These are phyloP conservation scores for Theobroma grandiflorum DNA, from an alignment of 441 rosid genomes.

Conservation along the genomic window DNA sequence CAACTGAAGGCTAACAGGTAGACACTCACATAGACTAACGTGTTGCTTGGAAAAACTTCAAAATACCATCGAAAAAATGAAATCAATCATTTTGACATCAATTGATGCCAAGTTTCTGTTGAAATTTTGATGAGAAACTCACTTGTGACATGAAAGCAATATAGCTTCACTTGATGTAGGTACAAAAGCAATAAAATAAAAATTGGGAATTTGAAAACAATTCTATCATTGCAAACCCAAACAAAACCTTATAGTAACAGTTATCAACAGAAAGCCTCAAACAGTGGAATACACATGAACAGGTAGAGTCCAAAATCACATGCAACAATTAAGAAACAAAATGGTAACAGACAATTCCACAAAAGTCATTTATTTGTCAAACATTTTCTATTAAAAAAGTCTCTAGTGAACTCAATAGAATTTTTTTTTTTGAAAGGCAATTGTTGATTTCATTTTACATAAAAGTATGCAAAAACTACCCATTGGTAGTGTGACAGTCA, in stretches of 20 bases:
- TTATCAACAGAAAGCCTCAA: constrained; percentile 5
- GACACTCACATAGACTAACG: constrained; percentile 2
- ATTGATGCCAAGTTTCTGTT: neutral
- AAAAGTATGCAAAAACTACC: no score
- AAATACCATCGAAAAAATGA: neutral
- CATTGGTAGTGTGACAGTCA: no score
- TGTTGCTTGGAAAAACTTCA: neutral
- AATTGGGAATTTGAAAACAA: neutral
- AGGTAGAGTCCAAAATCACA: constrained; percentile 21
- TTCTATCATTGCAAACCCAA: neutral
- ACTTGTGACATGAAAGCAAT: neutral
- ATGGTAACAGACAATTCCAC: neutral
- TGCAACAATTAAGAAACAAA: constrained; percentile 16
- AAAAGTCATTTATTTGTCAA: constrained; percentile 1
- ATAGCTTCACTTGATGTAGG: neutral
- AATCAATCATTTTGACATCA: neutral
- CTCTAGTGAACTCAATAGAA: neutral
- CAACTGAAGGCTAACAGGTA: neutral
- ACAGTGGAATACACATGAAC: neutral
- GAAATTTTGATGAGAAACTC: neutral
- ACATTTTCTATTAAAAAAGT: neutral
- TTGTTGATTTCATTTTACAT: no score
- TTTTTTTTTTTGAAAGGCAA: no score
- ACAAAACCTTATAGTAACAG: neutral
- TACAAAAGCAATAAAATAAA: neutral